Evolutionary conservation across 768 basidiomycete genomes (phyloP).

Genomic region (Rhizopogon sp.): DNA sequence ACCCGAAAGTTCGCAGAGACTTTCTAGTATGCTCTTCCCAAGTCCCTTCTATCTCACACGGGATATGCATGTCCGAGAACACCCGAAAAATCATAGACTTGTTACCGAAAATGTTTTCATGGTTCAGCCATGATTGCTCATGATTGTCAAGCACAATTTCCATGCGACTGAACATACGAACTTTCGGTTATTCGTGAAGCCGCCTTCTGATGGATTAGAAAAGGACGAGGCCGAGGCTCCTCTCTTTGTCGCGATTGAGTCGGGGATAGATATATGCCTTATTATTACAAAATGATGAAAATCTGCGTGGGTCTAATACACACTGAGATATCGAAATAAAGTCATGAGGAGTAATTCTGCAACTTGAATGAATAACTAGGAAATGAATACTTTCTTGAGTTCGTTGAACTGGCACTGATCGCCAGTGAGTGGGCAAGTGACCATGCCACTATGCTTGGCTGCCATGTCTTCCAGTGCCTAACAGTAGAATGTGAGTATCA

Average conservation of each 20-base stretch:
- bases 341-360: background rate
- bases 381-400: slow-evolving; percentile 88
- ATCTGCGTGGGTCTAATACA: background rate
- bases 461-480: slow-evolving; percentile 92
- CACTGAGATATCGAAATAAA: background rate
- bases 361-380: slow-evolving; percentile 35
- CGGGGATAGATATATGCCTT: background rate
- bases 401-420: slow-evolving; percentile 57
- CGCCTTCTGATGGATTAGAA: background rate
- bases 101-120: no score
- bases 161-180: no score
- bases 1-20: no score
- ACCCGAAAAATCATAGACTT: no score
- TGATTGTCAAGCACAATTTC: no score
- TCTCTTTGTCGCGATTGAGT: background rate
- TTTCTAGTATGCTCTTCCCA: no score
- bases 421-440: slow-evolving; percentile 80
- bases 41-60: no score
- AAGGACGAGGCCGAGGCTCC: background rate
- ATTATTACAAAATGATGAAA: slow-evolving; percentile 3
- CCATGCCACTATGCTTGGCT: slow-evolving; percentile 65
- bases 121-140: no score
- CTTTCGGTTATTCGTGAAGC: background rate
- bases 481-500: slow-evolving; percentile 8
- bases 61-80: no score